Evolutionary conservation across 2,329 filamentous ascomycete genomes (phyloP), one percentile per base, ranked within the genome.

Genomic region (Decorospora gaudefroyi): DNA sequence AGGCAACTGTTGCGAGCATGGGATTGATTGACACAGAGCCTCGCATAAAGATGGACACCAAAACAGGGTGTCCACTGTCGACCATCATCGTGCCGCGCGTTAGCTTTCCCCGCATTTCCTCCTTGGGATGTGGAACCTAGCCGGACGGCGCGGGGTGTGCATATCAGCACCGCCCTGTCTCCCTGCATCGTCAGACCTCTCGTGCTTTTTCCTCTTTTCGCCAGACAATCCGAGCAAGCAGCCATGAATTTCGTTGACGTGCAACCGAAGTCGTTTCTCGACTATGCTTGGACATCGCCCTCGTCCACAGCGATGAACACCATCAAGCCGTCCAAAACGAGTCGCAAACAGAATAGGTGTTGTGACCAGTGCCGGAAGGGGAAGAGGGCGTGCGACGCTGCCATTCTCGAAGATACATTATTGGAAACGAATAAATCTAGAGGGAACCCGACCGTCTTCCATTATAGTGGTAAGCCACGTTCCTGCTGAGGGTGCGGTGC

Each of bases 301-400:
- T 59, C 62, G 27, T 48, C 61, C 18, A 44, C 56, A 28, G 43
- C 46, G 33, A 46, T 55, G 34, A 57, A 44, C 28, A 31, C 45
- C 11, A 38, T 53, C 15, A 68, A 68, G 40, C 42, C 57, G 19
- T 64, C 61, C n/a, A 67, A 64, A 35, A 66, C 66, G 8, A 63
- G 58, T 32, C 67, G 71, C 30, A 71, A 71, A 45, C 72, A 74
- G 42, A 68, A 74, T 43, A 67, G 73, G 34, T 75, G 73, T 46
- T 76, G 74, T 49, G 74, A 76, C 44, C 73, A 73, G 42, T 76
- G 74, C 51, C 67, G 74, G 15, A 72, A 71, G 48, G 73, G 74
- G 15, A 76, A 76, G 51, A 59, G 72, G 41, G 72, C 70, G 4
- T 76, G 74, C 54, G 72, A 76, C 51, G 73, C 71, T 4, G 61